Evolutionary conservation across 1,284 basidiomycete species (phyloP), one percentile per base, ranked within the genome.

Genomic region (Caloboletus firmus): DNA sequence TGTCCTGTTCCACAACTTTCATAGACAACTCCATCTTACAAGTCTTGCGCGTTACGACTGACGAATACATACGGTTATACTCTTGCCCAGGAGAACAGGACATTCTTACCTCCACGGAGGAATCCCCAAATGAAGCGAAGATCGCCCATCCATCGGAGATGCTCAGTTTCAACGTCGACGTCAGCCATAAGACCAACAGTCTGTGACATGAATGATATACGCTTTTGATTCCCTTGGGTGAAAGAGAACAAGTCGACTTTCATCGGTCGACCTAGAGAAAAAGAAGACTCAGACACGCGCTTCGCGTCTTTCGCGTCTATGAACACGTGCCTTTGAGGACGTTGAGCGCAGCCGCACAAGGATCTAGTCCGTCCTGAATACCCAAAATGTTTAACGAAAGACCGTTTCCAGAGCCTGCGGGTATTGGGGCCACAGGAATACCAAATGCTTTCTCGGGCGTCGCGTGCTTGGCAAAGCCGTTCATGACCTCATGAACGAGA

Each of bases 141-240:
- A 67, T 94, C 91, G n/a, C 96, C 96, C 82, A 99, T 87, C 85
- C 93, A 97, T 4, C 96, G 83, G 43, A 95, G 71, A 63, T 91
- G 75, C 55, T 98, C 95, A 0, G 95, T 98, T 17, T 92, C 88
- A 43, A 92, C 72, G 69, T 96, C 93, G 28, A 95, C 64, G 63
- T 98, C 95, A 10, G 95, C 93, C 85, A 97, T 92, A 32, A 99
- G 78, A 0, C 96, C 96, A 18, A 95, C 72, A 0, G 91, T 84
- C 69, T 93, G 88, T 0, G 91, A 87, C 77, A 98, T 85, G 78
- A 95, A 98, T 10, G 91, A 92, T 64, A 93, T 83, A n/a, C 79
- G 79, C n/a, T 79, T 76, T 58, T 79, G 82, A 47, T 78, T 81
- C 8, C 79, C 77, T 63, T 95, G 91, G 0, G 79, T 84, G 36